phyloP scores from a whole-genome alignment of 2,329 filamentous ascomycete species.

The Aspergillus fijiensis region DNA sequence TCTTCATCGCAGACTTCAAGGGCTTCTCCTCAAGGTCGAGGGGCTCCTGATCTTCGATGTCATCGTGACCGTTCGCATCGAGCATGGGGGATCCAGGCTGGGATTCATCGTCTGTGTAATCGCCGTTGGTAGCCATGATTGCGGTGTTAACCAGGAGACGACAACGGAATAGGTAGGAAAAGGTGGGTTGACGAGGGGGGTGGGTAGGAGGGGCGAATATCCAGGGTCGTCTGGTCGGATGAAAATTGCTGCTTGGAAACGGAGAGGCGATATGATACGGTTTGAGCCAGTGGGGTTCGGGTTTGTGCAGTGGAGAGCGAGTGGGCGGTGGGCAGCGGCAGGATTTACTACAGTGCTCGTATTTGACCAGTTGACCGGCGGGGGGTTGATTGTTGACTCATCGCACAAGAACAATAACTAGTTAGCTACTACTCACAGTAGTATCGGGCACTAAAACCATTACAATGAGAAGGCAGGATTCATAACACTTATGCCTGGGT shows the following conservation, averaged over 20 bases:
- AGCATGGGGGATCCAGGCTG: conserved; percentile 56
- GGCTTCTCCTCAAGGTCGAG: conserved; percentile 64
- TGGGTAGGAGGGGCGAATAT: conserved; percentile 16
- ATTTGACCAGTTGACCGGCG: neutral
- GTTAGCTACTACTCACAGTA: neutral
- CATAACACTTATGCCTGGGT: neutral
- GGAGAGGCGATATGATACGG: conserved; percentile 37
- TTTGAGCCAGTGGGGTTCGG: conserved; percentile 32
- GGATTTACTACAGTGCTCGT: conserved; percentile 1
- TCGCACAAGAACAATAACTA: neutral
- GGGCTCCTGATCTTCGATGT: conserved; percentile 74
- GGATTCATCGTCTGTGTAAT: conserved; percentile 56
- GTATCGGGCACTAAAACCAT: neutral
- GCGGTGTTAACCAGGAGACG: conserved; percentile 23
- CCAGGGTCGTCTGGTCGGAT: conserved; percentile 28
- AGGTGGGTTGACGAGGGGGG: conserved; percentile 4
- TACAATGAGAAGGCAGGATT: neutral
- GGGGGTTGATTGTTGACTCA: conserved; percentile 6
- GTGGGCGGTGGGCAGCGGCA: conserved; percentile 31
- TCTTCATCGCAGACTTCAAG: conserved; percentile 85
- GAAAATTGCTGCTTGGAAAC: conserved; percentile 37
- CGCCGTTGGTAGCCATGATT: conserved; percentile 58
- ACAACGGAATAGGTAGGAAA: conserved; percentile 7
- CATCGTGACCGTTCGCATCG: conserved; percentile 60
- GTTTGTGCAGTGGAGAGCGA: conserved; percentile 41